Evolutionary conservation across 768 basidiomycete species (phyloP).

Genomic region (Rhodosporidiobolus odoratus): DNA sequence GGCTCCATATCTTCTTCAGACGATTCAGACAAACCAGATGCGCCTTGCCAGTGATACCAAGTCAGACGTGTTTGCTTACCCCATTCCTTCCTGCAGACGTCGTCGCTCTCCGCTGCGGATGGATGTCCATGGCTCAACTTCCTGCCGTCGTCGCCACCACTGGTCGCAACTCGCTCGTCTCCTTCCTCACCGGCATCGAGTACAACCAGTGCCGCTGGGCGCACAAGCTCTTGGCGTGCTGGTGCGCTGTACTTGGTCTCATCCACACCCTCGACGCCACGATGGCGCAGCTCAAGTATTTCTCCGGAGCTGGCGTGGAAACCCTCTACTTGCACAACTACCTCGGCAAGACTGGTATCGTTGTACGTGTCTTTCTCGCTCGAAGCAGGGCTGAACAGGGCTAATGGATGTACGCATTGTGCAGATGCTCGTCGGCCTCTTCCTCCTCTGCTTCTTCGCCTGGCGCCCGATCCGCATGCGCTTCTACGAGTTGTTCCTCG

Average conservation of each 20-base stretch:
- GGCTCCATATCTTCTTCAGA: neutral
- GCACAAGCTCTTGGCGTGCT: constrained; percentile 30
- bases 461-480: constrained; percentile 18
- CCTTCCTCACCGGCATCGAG: constrained; percentile 35
- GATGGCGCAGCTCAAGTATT: constrained; percentile 8
- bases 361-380: neutral
- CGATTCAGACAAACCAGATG: neutral
- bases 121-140: constrained; percentile 32
- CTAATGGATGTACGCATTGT: no score
- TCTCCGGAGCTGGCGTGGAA: constrained; percentile 8
- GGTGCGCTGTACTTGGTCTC: constrained; percentile 14
- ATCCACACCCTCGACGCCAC: constrained; percentile 31
- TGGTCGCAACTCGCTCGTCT: constrained; percentile 34
- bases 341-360: constrained; percentile 29
- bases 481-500: constrained; percentile 32
- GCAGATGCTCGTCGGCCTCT: constrained; percentile 29
- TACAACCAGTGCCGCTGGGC: constrained; percentile 26
- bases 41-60: neutral
- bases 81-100: constrained; percentile 10
- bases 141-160: constrained; percentile 31
- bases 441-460: constrained; percentile 29
- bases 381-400: no score
- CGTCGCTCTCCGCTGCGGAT: constrained; percentile 30
- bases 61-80: no score
- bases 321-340: constrained; percentile 23